Evolutionary conservation across 768 basidiomycete genomes (phyloP).

Genomic region (Fistulinella prunicolor): DNA sequence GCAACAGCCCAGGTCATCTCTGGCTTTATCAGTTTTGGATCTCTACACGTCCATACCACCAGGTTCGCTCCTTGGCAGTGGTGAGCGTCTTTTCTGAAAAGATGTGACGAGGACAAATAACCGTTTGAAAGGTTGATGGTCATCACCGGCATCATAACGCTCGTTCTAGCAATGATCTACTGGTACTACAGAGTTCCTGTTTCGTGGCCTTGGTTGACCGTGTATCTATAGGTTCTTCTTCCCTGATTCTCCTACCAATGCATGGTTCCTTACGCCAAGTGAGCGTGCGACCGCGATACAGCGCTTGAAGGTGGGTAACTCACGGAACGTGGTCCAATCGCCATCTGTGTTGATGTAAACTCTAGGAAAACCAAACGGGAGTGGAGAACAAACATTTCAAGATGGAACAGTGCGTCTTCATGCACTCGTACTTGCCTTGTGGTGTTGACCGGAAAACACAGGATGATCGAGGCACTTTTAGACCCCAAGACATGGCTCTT

Average conservation of each 20-base stretch:
- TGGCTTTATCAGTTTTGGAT: conserved; percentile 67
- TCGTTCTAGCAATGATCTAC: conserved; percentile 49
- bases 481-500: conserved; percentile 80
- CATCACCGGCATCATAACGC: conserved; percentile 60
- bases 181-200: conserved; percentile 39
- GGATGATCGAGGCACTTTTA: conserved; percentile 62
- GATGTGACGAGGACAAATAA: not conserved
- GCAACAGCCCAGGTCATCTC: conserved; percentile 65
- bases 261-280: conserved; percentile 68
- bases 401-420: conserved; percentile 60
- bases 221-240: conserved; percentile 54
- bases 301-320: conserved; percentile 52
- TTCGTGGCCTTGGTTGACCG: not conserved
- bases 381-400: conserved; percentile 83
- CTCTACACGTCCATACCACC: conserved; percentile 54
- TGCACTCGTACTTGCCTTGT: not conserved
- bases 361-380: conserved; percentile 73
- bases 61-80: conserved; percentile 74
- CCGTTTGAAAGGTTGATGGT: conserved; percentile 54
- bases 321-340: not conserved
- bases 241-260: conserved; percentile 71
- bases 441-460: conserved; percentile 20
- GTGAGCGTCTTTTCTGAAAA: conserved; percentile 28
- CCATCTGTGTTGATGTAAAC: not conserved
- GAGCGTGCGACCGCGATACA: conserved; percentile 63